Evolutionary conservation across 2,329 filamentous ascomycete species (phyloP).

Genomic region (Curvularia eragrostidis): DNA sequence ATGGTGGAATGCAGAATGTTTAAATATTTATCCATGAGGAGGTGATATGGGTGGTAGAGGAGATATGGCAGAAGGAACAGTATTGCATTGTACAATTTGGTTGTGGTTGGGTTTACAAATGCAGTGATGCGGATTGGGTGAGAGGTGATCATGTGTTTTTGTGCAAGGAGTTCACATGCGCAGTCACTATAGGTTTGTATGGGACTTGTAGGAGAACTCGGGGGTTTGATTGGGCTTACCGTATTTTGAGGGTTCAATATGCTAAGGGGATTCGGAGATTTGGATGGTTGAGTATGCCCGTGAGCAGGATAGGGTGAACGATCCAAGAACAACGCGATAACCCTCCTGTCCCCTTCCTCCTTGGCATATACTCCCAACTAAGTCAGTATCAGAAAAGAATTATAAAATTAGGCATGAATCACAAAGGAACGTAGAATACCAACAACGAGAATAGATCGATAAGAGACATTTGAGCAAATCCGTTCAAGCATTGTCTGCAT

Average conservation of each 20-base stretch:
- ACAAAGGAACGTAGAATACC: not conserved
- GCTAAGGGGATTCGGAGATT: not conserved
- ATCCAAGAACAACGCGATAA: not conserved
- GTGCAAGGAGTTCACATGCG: too few species aligned
- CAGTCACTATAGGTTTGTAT: too few species aligned
- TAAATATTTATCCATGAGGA: not conserved
- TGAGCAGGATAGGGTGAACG: not conserved
- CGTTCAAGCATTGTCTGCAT: not conserved
- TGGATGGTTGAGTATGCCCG: not conserved
- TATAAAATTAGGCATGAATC: not conserved
- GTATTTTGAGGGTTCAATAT: not conserved
- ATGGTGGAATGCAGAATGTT: not conserved
- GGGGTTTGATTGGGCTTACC: not conserved
- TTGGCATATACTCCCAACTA: too few species aligned
- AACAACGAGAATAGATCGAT: too few species aligned
- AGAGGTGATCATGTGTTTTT: too few species aligned
- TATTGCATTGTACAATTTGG: too few species aligned
- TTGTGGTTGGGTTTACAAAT: too few species aligned
- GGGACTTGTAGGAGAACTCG: too few species aligned
- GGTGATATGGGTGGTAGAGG: too few species aligned
- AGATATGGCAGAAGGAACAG: too few species aligned
- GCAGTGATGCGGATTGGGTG: too few species aligned
- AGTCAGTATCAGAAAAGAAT: not conserved
- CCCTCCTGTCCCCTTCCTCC: too few species aligned
- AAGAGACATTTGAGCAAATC: not conserved